A percentile compares a stretch with the other conserved stretches of the same genome.
phyloP scores from a whole-genome alignment of 345 rosid species.

The Turnera subulata region DNA sequence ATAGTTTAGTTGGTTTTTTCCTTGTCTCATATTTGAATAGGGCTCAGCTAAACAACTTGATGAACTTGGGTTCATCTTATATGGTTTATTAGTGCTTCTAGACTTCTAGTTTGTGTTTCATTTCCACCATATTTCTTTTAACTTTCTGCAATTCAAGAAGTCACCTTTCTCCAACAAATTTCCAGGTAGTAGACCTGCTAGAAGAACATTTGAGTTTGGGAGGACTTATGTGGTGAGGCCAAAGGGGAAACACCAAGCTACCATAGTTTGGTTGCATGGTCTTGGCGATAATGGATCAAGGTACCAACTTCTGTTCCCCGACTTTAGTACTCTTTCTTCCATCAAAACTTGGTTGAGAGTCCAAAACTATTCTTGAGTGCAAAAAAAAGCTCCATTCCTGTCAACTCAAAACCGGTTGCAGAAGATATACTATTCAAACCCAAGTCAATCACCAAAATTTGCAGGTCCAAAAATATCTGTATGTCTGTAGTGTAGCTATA shows the following conservation, averaged over 20 bases:
- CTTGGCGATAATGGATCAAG: conserved; percentile 52
- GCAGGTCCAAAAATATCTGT: neutral
- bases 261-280: conserved; percentile 50
- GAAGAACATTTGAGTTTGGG: conserved; percentile 41
- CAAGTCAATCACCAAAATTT: neutral
- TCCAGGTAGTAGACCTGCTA: conserved; percentile 36
- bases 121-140: conserved; percentile 1
- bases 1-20: too few relatives aligned
- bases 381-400: neutral
- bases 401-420: neutral
- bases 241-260: conserved; percentile 43
- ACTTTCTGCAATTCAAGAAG: conserved; percentile 8
- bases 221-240: conserved; percentile 55
- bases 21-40: too few relatives aligned
- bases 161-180: neutral
- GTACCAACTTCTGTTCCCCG: conserved; percentile 14
- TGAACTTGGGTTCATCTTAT: too few relatives aligned
- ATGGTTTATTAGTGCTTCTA: too few relatives aligned
- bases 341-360: neutral
- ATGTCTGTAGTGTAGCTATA: neutral
- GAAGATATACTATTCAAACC: conserved; percentile 1
- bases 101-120: neutral
- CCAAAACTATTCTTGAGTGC: neutral
- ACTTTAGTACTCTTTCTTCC: neutral
- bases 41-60: too few relatives aligned